Evolutionary conservation across 2,329 filamentous ascomycete genomes (phyloP), one percentile per base, ranked within the genome.

Genomic region (Xylariaceae sp.): DNA sequence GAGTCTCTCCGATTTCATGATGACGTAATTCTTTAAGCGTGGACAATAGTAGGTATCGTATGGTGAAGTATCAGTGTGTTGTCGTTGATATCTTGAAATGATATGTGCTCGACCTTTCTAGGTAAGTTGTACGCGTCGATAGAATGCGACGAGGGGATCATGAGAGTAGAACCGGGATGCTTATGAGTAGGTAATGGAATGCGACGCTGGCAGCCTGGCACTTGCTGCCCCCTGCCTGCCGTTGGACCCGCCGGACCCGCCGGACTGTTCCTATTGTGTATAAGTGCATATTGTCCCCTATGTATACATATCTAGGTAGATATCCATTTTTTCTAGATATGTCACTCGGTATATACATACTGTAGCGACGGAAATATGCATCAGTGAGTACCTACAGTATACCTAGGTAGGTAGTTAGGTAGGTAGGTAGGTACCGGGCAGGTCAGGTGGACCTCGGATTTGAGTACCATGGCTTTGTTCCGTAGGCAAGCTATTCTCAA

Each of bases 251-350:
- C 32, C 35, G 35, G 8, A n/a, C 12, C 35, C 35, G 35, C 42
- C 42, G 41, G 27, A 49, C 45, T 45, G 42, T 19, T 19, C 51
- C 51, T 47, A 45, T 41, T 54, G 55, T 56, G 62, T 63, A 11
- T 37, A 37, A 11, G 3, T 11, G 12, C 35, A 37, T 37, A 37
- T 37, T 37, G 8, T 11, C 8, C 19, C 19, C 8, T 9, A 37
- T 34, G 32, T 11, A 37, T 37, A 37, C 32, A 11, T 7, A 37
- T 37, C 3, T 34, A 11, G 8, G 35, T 34, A 37, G 8, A 11
- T 37, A 37, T 37, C 3, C 35, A 11, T 7, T 5, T 9, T 37
- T 37, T 37, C 5, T 37, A 3, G 35, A 3, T 7, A 37, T 11
- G 35, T 30, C 26, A 12, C 9, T 19, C 42, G 26, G 42, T 44